These are phyloP conservation scores for Taphrina deformans DNA, from an alignment of 1,139 yeast species.

Conservation along the genomic window DNA sequence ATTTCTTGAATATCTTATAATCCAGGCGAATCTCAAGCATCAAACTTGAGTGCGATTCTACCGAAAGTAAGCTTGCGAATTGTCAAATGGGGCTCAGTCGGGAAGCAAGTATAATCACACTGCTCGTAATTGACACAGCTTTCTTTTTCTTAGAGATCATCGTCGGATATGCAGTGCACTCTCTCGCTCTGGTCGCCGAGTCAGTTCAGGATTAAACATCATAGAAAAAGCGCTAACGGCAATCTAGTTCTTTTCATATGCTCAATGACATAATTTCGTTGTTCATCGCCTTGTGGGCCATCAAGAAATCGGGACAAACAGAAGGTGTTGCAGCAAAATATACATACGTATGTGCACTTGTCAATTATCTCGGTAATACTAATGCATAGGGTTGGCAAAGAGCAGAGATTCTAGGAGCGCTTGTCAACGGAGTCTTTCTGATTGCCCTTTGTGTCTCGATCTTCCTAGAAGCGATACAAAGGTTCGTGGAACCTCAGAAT, in stretches of 20 bases:
- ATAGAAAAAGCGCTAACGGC: slow-evolving; percentile 53
- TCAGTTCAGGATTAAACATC: neutral
- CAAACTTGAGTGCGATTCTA: neutral
- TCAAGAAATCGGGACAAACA: slow-evolving; percentile 74
- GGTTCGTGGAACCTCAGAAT: slow-evolving; percentile 77
- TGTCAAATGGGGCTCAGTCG: slow-evolving; percentile 38
- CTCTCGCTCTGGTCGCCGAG: slow-evolving; percentile 38
- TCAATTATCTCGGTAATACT: neutral
- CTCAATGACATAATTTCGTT: slow-evolving; percentile 88
- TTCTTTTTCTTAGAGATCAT: slow-evolving; percentile 85
- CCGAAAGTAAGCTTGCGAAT: neutral
- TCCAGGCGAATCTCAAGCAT: too few species aligned
- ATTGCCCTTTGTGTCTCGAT: slow-evolving; percentile 91
- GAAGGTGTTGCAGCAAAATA: slow-evolving; percentile 62
- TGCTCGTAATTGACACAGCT: slow-evolving; percentile 71
- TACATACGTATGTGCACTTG: slow-evolving; percentile 76
- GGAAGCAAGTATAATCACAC: slow-evolving; percentile 75
- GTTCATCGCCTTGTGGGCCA: slow-evolving; percentile 94
- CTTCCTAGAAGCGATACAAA: slow-evolving; percentile 86
- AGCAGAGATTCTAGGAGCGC: slow-evolving; percentile 86
- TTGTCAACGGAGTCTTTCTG: slow-evolving; percentile 87
- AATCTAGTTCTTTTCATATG: slow-evolving; percentile 81
- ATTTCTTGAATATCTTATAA: too few species aligned
- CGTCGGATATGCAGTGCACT: slow-evolving; percentile 50
- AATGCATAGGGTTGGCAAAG: slow-evolving; percentile 73